A percentile compares a stretch with the other conserved stretches of the same genome.
phyloP scores from a whole-genome alignment of 306 rosid species.

The Ochetophila trinervis region DNA sequence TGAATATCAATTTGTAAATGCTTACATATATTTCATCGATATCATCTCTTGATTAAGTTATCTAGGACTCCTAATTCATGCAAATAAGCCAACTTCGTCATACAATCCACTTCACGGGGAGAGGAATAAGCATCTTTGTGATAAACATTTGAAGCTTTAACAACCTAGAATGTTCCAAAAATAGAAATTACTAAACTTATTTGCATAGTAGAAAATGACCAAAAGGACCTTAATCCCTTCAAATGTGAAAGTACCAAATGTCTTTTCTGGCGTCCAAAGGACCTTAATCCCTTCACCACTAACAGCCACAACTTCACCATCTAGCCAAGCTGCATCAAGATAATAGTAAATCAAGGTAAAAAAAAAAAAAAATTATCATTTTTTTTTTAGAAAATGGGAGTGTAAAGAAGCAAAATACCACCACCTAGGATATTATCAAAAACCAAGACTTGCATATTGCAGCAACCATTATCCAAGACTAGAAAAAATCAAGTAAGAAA shows the following conservation, averaged over 20 bases:
- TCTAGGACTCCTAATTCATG: slow-evolving; percentile 97
- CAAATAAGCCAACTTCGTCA: slow-evolving; percentile 96
- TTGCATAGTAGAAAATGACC: not conserved
- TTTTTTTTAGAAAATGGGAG: no score
- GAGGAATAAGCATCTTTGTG: slow-evolving; percentile 96
- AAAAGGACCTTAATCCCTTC: no score
- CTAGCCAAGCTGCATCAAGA: slow-evolving; percentile 80
- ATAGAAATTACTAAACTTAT: not conserved
- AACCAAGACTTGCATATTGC: no score
- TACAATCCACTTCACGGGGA: slow-evolving; percentile 98
- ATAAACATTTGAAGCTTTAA: slow-evolving; percentile 65
- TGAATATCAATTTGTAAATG: slow-evolving; percentile 13
- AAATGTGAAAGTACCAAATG: slow-evolving; percentile 45
- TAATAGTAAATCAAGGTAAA: no score
- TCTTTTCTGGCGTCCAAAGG: slow-evolving; percentile 84
- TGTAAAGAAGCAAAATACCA: no score
- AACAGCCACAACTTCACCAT: slow-evolving; percentile 82
- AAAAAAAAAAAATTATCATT: no score
- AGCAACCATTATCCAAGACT: no score
- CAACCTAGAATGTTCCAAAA: slow-evolving; percentile 57
- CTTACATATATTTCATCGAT: slow-evolving; percentile 96
- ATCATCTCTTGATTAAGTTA: slow-evolving; percentile 91
- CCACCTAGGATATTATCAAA: no score
- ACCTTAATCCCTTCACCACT: slow-evolving; percentile 73
- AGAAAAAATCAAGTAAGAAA: no score